phyloP scores from a whole-genome alignment of 2,329 filamentous ascomycete genomes.

The Fusarium buharicum region DNA sequence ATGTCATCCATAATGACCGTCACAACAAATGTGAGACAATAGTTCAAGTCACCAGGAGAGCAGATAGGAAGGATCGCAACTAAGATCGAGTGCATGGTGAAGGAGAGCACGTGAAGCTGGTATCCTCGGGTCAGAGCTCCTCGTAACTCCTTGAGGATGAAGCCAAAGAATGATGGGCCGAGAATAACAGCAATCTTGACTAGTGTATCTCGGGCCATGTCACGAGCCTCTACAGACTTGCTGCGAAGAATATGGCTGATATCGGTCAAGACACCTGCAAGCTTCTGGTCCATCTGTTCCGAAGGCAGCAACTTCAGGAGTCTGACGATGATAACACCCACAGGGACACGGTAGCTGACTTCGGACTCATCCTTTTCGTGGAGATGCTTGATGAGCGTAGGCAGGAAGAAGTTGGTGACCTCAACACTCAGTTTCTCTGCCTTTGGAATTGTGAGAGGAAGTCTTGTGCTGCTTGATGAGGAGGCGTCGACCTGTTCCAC shows the following conservation, averaged over 20 bases:
- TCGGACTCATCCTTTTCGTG: conserved; percentile 95
- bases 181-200: conserved; percentile 84
- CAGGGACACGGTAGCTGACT: conserved; percentile 90
- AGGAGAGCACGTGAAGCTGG: conserved; percentile 94
- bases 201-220: conserved; percentile 89
- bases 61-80: conserved; percentile 78
- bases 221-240: conserved; percentile 86
- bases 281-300: conserved; percentile 75
- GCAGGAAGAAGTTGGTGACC: conserved; percentile 78
- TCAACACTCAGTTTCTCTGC: conserved; percentile 76
- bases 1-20: conserved; percentile 96
- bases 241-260: conserved; percentile 93
- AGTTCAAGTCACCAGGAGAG: conserved; percentile 85
- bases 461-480: conserved; percentile 51
- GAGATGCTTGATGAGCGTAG: conserved; percentile 82
- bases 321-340: conserved; percentile 89
- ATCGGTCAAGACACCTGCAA: conserved; percentile 88
- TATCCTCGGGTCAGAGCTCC: conserved; percentile 86
- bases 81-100: conserved; percentile 91
- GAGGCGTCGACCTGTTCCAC: conserved; percentile 50
- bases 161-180: conserved; percentile 85
- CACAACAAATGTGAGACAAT: conserved; percentile 82
- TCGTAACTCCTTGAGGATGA: conserved; percentile 91
- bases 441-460: conserved; percentile 74
- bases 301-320: conserved; percentile 82